Evolutionary conservation across 257 asterid species (phyloP), one percentile per base, ranked within the genome.

Genomic region (Scutellaria barbata): DNA sequence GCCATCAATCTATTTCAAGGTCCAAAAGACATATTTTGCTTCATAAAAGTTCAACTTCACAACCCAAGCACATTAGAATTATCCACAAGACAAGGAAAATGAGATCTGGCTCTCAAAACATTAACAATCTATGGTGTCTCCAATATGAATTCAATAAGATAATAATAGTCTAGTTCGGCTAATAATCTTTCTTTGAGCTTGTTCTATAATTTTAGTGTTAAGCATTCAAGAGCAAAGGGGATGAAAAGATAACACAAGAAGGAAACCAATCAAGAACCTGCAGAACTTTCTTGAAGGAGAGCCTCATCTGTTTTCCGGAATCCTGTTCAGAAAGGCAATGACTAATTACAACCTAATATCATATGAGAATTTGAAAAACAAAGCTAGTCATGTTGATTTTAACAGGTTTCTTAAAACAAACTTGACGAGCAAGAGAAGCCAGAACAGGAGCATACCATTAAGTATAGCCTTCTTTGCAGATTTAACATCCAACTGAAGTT

Each of bases 401-500:
- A 35, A 69, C 16, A 13, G 51, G 30, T 45, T 40, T 43, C 57
- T 68, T 55, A 42, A 68, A 53, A 69, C n/a, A 75, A 64, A 50
- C 22, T 53, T 20, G 10, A 69, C 40, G 45, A 35, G 37, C 18
- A 25, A 16, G 17, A 60, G 14, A 68, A 55, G 37, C 20, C 13
- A 64, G 51, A 63, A 14, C 42, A 52, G 12, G 50, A 67, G 39
- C 77, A 48, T 74, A 92, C 98, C 98, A 71, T 84, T 85, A 57
- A 90, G 87, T 81, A 92, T 92, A 30, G 98, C 91, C 84, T 80
- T 90, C 79, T 92, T 90, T 1, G 95, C 89, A 46, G 82, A 68
- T 85, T 84, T 90, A 22, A 92, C 87, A 79, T 92, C 96, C 90
- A 92, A 75, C 98, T 92, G 92, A 81, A 83, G 76, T 66, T 75